Evolutionary conservation across 345 rosid genomes (phyloP).

Genomic region (Iberis pinnata): DNA sequence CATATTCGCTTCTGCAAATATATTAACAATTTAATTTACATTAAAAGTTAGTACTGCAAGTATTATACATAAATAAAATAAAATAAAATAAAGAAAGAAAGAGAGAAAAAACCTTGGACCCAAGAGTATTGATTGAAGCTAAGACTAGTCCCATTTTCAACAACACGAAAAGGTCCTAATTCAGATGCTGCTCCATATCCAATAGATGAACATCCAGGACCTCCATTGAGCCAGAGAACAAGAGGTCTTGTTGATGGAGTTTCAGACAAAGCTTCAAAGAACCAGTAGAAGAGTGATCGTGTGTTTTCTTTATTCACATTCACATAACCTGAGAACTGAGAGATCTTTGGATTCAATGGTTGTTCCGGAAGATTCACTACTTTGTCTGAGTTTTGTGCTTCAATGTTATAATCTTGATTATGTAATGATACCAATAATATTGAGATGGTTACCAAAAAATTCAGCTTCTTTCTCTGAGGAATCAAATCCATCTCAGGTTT

Average conservation of each 20-base stretch:
- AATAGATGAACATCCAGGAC: conserved; percentile 66
- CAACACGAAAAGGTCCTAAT: conserved; percentile 50
- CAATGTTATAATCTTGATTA: conserved; percentile 15
- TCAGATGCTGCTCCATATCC: conserved; percentile 63
- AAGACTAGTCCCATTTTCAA: conserved; percentile 40
- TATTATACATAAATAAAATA: too few relatives aligned
- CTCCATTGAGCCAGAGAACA: conserved; percentile 71
- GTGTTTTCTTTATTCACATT: conserved; percentile 44
- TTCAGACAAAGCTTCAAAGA: conserved; percentile 53
- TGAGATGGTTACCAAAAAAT: conserved; percentile 10
- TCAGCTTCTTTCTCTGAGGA: background rate
- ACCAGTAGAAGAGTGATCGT: conserved; percentile 68
- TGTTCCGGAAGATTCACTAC: conserved; percentile 48
- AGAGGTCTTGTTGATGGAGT: conserved; percentile 44
- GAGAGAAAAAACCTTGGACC: conserved; percentile 39
- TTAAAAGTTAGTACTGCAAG: too few relatives aligned
- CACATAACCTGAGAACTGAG: conserved; percentile 63
- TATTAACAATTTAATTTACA: background rate
- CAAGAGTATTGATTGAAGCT: conserved; percentile 44
- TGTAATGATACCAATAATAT: conserved; percentile 11
- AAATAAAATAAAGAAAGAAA: background rate
- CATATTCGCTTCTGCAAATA: conserved; percentile 47
- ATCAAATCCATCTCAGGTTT: conserved; percentile 12
- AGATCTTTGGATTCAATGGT: conserved; percentile 36
- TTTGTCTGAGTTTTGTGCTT: conserved; percentile 37